phyloP scores from a whole-genome alignment of 345 rosid species.

The Barbarea vulgaris region DNA sequence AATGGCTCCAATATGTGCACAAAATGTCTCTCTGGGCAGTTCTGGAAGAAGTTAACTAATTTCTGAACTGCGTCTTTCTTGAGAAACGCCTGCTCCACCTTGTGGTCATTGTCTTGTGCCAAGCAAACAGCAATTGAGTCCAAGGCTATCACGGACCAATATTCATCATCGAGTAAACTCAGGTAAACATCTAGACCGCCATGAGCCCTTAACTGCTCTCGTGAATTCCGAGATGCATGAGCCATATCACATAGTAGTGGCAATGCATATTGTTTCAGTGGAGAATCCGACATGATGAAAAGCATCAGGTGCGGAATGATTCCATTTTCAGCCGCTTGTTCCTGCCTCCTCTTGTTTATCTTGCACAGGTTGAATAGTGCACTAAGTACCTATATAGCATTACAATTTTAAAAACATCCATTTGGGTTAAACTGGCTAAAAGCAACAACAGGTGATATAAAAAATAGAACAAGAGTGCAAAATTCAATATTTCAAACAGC shows the following conservation, averaged over 20 bases:
- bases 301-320: constrained; percentile 96
- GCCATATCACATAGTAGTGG: constrained; percentile 99
- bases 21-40: constrained; percentile 93
- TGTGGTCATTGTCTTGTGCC: constrained; percentile 97
- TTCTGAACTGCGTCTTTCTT: constrained; percentile 88
- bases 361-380: constrained; percentile 96
- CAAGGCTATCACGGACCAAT: constrained; percentile 91
- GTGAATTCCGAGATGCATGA: constrained; percentile 96
- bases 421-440: not conserved
- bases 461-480: constrained; percentile 5
- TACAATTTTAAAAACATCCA: not conserved
- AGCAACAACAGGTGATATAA: not conserved
- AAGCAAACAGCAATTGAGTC: constrained; percentile 96
- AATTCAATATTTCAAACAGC: constrained; percentile 4
- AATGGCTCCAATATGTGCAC: constrained; percentile 97
- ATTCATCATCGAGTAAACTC: constrained; percentile 83
- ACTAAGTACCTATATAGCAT: constrained; percentile 71
- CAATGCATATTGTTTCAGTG: constrained; percentile 79
- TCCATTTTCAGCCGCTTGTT: constrained; percentile 99
- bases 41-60: constrained; percentile 88
- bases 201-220: constrained; percentile 97
- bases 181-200: constrained; percentile 93
- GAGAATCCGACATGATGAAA: constrained; percentile 74
- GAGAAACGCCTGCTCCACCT: constrained; percentile 91
- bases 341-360: constrained; percentile 99